Base-by-base conservation (phyloP, 108 stramenopile species). In the Stephanodiscus triporus region DNA sequence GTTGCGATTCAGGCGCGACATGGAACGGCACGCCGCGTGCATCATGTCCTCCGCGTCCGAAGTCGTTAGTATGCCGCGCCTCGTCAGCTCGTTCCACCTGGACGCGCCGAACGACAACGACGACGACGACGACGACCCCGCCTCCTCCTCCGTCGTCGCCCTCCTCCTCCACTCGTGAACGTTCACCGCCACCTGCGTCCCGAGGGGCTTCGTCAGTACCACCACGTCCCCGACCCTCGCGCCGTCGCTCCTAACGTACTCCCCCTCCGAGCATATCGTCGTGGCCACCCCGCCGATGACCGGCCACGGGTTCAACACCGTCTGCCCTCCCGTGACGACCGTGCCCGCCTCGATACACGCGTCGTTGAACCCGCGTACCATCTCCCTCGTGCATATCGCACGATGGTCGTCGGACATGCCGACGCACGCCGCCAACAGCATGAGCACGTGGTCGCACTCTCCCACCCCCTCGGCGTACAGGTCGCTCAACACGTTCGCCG, bases 241-340 rank as follows among this genome's bases (percentile, higher is more conserved):
- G 0, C 91, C 91, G 73, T 92, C 87, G 61, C 88, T 88, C 24
- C 69, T 70, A 10, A 95, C 88, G 82, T 88, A 90, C 57, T 89
- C 88, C 10, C 81, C 88, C 34, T 92, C 84, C 0, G 78, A 56
- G 22, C 88, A 87, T 29, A 95, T 73, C 0, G 91, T 82, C 16
- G 89, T 95, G 1, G 93, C 93, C 36, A 91, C 88, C 50, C 93
- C 93, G 26, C 93, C 93, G 78, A 95, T 92, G 27, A 95, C 90
- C 13, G 91, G 90, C 93, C 93, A 95, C 9, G 93, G 93, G 78
- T 95, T 95, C 56, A 91, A 62, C 13, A 95, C 93, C 0, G 93
- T 95, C 79, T 95, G 93, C 22, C 93, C 93, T 10, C 93, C 93
- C 27, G 89, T 90, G n/a, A 95, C 80, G 45, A 74, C 30, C 37